Conservation (phyloP, 805 yeast species). For the Candida easanensis region DNA sequence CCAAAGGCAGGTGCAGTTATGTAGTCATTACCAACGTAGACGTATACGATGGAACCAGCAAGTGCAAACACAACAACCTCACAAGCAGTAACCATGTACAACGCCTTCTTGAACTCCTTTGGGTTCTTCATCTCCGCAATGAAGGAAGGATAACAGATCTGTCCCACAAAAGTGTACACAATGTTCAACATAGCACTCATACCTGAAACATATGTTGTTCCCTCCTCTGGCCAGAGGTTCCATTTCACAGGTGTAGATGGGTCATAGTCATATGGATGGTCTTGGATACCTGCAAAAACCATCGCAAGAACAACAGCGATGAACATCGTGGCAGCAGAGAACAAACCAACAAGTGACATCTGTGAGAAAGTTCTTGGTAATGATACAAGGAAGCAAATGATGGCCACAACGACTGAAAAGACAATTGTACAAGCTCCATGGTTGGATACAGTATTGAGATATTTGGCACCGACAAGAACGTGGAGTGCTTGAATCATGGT, state of each 20-base stretch:
- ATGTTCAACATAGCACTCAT: conserved; percentile 59
- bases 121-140: conserved; percentile 59
- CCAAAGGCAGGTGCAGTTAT: conserved; percentile 62
- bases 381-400: conserved; percentile 49
- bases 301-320: conserved; percentile 51
- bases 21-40: conserved; percentile 52
- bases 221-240: conserved; percentile 48
- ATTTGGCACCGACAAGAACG: conserved; percentile 58
- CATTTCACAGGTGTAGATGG: conserved; percentile 39
- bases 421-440: conserved; percentile 51
- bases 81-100: conserved; percentile 46
- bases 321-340: conserved; percentile 57
- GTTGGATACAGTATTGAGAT: conserved; percentile 51
- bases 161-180: conserved; percentile 63
- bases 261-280: conserved; percentile 43
- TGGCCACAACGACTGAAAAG: conserved; percentile 47
- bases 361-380: conserved; percentile 56
- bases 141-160: conserved; percentile 60
- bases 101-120: conserved; percentile 54
- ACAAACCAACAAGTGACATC: conserved; percentile 48
- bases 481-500: conserved; percentile 58
- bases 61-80: conserved; percentile 49
- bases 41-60: conserved; percentile 58
- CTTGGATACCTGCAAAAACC: conserved; percentile 51
- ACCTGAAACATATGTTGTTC: conserved; percentile 50